Evolutionary conservation across 2,329 filamentous ascomycete genomes (phyloP), one percentile per base, ranked within the genome.

Genomic region (Colletotrichum destructivum): DNA sequence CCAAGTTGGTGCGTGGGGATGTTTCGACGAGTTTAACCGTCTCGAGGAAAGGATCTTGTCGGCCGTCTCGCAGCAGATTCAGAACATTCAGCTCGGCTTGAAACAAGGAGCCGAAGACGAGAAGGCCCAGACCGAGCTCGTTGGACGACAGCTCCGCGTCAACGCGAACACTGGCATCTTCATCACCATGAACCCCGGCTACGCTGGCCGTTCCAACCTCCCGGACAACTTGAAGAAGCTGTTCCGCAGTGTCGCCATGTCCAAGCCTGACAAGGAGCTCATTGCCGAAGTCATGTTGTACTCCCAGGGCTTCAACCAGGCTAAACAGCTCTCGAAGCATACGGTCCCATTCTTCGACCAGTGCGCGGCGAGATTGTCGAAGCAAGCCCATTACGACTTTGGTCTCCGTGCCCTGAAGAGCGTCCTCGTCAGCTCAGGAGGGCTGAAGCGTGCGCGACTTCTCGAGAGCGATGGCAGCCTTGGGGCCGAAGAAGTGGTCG

Each of bases 201-300:
- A 99, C 83, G 96, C 96, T 64, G 96, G 96, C 69, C 94, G 96
- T 83, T 99, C 96, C 61, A 99, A 99, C 83, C 85, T 99, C 78
- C 96, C 96, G 2, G 96, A 99, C 84, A 99, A 99, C 81, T 84
- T 99, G 85, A 99, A 99, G 90, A 99, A 99, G 84, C 87, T 99
- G 51, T 99, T 99, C 90, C 92, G 97, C 80, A 99, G 96, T 79
- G 95, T 99, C 62, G 96, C 96, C 74, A 99, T 99, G 96, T 99
- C 96, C 13, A 99, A 98, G 84, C 96, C 96, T 0, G 97, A 99
- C 86, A 99, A 99, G 83, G 97, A 99, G 82, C 92, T 99, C 69
- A 99, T 99, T 83, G 95, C 96, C 46, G 96, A 99, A 85, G 96
- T 99, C 78, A 99, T 99, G 97, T 90, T 99, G 46, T 99, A 98